Percentiles rank a stretch among this genome's conserved stretches.
Conservation (phyloP, 148 eudicot genomes). For the Nepenthes mirabilis region DNA sequence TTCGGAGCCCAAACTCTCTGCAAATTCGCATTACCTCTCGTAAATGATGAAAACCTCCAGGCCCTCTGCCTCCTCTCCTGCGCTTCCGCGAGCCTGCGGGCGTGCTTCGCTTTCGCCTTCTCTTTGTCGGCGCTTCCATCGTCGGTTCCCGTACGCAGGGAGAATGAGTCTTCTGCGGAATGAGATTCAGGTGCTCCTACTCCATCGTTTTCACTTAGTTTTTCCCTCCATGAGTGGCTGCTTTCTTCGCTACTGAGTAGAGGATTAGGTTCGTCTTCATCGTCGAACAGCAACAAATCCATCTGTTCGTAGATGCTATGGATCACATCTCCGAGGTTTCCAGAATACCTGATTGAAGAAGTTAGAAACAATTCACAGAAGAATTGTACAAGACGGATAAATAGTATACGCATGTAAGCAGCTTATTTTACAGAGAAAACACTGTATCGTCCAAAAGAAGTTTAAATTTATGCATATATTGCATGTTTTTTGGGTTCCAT, state of each 20-base stretch:
- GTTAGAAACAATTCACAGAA: neutral
- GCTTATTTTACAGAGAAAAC: too few species aligned
- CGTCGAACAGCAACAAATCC: constrained; percentile 75
- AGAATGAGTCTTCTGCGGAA: constrained; percentile 53
- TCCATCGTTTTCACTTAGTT: constrained; percentile 22
- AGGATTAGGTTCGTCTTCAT: constrained; percentile 55
- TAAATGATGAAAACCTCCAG: constrained; percentile 44
- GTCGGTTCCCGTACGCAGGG: constrained; percentile 19
- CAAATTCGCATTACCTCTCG: constrained; percentile 57
- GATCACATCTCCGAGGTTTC: constrained; percentile 48
- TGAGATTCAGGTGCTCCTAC: constrained; percentile 31
- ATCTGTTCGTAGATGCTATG: constrained; percentile 44
- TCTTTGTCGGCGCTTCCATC: constrained; percentile 12
- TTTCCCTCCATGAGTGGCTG: constrained; percentile 57
- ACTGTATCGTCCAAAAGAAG: too few species aligned
- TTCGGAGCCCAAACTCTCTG: constrained; percentile 97
- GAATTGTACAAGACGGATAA: too few species aligned
- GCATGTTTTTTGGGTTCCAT: too few species aligned
- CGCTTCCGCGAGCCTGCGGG: constrained; percentile 48
- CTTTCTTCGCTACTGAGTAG: constrained; percentile 84
- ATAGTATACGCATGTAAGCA: too few species aligned
- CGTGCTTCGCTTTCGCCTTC: constrained; percentile 25
- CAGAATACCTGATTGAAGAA: constrained; percentile 39
- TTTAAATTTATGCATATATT: too few species aligned
- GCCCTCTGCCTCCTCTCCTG: constrained; percentile 67